These are phyloP conservation scores for Scedosporium dehoogii DNA, from an alignment of 2,329 filamentous ascomycete species.

Conservation along the genomic window DNA sequence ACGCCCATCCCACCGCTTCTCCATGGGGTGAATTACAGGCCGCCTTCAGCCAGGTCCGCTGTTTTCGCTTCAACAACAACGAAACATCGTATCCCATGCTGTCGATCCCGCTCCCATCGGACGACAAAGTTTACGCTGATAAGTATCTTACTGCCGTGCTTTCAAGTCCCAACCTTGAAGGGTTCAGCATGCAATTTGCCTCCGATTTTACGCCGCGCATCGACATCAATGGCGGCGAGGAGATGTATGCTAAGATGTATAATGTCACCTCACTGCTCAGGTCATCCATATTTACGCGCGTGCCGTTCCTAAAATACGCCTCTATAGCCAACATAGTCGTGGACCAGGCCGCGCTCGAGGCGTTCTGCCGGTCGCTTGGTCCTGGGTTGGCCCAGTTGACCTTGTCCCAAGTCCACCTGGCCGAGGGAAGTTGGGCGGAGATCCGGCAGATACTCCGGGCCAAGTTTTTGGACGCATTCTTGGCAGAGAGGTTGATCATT, in stretches of 20 bases:
- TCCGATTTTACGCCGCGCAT: no score
- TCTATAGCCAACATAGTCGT: neutral
- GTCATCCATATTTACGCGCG: neutral
- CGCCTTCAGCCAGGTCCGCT: neutral
- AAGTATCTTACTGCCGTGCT: neutral
- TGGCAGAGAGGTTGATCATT: neutral
- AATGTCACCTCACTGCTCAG: neutral
- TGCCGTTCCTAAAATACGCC: neutral
- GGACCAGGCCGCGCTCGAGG: neutral
- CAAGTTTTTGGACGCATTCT: neutral
- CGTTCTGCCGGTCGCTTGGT: neutral
- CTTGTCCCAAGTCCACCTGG: neutral
- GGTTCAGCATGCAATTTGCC: neutral
- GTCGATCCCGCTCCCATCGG: neutral
- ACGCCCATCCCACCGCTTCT: neutral
- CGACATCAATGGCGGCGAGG: no score
- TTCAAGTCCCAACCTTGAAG: neutral
- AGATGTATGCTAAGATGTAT: neutral
- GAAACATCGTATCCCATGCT: neutral
- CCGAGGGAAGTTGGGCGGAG: neutral
- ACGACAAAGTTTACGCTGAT: neutral
- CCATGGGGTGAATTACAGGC: neutral
- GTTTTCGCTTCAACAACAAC: neutral
- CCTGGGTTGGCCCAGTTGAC: neutral
- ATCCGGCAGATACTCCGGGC: neutral